Conservation (phyloP, 768 basidiomycete species). For the Xerocomellus intermedius region DNA sequence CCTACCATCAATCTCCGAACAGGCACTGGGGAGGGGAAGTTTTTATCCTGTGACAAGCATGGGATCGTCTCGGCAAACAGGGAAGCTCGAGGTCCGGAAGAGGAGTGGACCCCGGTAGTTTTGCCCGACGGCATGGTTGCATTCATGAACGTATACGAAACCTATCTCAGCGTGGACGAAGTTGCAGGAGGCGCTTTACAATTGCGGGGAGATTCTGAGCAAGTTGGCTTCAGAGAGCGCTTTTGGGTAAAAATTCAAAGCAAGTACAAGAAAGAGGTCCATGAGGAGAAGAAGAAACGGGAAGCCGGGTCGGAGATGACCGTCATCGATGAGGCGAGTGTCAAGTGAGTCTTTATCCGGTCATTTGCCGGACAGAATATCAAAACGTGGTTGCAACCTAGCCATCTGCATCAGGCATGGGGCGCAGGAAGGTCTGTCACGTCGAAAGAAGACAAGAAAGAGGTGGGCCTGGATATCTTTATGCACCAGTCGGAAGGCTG, state of each 20-base stretch:
- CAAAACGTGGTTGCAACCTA: slow-evolving; percentile 30
- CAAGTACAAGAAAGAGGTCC: slow-evolving; percentile 83
- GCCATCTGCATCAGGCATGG: slow-evolving; percentile 78
- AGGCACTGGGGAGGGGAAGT: slow-evolving; percentile 86
- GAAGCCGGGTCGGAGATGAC: slow-evolving; percentile 51
- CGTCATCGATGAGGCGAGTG: slow-evolving; percentile 66
- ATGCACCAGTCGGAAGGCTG: slow-evolving; percentile 1
- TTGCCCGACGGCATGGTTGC: slow-evolving; percentile 84
- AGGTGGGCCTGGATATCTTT: slow-evolving; percentile 42
- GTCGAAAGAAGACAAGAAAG: slow-evolving; percentile 69
- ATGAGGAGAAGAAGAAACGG: slow-evolving; percentile 71
- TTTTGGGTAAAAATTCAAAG: slow-evolving; percentile 90
- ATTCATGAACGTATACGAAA: slow-evolving; percentile 87
- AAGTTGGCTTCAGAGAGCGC: slow-evolving; percentile 80
- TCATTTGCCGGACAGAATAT: not conserved
- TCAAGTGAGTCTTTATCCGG: slow-evolving; percentile 58
- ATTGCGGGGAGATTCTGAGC: slow-evolving; percentile 81
- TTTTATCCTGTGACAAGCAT: slow-evolving; percentile 83
- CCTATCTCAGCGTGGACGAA: slow-evolving; percentile 82
- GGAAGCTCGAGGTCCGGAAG: slow-evolving; percentile 89
- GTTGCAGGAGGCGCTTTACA: slow-evolving; percentile 79
- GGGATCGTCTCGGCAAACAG: slow-evolving; percentile 81
- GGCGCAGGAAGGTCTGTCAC: slow-evolving; percentile 74
- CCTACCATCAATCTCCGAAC: slow-evolving; percentile 83
- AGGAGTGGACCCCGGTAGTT: slow-evolving; percentile 89